Conservation (phyloP, 2,329 filamentous ascomycete species). For the Fusarium algeriense region DNA sequence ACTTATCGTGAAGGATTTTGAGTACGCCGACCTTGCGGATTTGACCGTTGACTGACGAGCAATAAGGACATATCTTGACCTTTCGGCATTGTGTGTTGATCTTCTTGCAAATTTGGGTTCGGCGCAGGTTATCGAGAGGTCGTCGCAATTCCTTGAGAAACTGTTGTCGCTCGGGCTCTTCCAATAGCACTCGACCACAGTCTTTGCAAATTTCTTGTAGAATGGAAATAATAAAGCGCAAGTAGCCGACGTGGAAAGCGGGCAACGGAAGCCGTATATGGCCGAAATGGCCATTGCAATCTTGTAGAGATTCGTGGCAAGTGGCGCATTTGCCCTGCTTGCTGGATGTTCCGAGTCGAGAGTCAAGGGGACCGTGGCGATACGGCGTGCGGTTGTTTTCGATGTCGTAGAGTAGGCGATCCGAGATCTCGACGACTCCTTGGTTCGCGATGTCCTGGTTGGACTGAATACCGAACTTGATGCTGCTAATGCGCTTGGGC, state of each 20-base stretch:
- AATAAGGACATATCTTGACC: slow-evolving; percentile 83
- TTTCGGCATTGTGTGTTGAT: slow-evolving; percentile 93
- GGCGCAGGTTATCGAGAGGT: slow-evolving; percentile 87
- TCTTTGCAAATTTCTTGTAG: slow-evolving; percentile 97
- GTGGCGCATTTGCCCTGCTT: slow-evolving; percentile 85
- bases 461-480: too few species aligned
- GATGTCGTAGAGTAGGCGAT: slow-evolving; percentile 92
- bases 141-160: slow-evolving; percentile 85
- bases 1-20: slow-evolving; percentile 95
- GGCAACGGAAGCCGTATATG: slow-evolving; percentile 91
- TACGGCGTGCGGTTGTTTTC: slow-evolving; percentile 81
- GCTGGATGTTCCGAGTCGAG: slow-evolving; percentile 84
- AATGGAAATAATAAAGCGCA: slow-evolving; percentile 92
- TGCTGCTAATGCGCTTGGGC: too few species aligned
- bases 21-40: slow-evolving; percentile 93
- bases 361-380: slow-evolving; percentile 87
- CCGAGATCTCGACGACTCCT: slow-evolving; percentile 93
- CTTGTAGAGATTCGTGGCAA: slow-evolving; percentile 82
- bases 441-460: slow-evolving; percentile 92
- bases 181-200: slow-evolving; percentile 85
- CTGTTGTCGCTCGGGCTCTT: slow-evolving; percentile 80
- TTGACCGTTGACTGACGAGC: slow-evolving; percentile 85
- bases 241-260: slow-evolving; percentile 94
- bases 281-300: slow-evolving; percentile 95
- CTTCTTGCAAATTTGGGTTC: slow-evolving; percentile 85